Conservation (phyloP, 2,329 filamentous ascomycete species). For the Colletotrichum salicis region DNA sequence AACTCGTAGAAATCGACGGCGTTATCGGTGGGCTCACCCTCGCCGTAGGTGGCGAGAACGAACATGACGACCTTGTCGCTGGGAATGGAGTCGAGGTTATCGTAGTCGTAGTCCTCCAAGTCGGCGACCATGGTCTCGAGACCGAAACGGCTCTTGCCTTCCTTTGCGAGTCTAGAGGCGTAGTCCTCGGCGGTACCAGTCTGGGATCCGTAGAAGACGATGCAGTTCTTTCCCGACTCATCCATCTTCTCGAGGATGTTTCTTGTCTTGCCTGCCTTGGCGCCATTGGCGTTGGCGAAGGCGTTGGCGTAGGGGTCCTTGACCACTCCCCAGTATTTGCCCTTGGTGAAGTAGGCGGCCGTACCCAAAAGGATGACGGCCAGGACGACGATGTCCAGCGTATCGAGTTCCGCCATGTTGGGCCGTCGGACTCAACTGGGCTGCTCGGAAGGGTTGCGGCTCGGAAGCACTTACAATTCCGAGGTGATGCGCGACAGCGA, state of each 20-base stretch:
- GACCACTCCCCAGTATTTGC: conserved; percentile 87
- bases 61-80: conserved; percentile 95
- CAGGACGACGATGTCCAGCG: conserved; percentile 93
- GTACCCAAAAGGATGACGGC: conserved; percentile 85
- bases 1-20: conserved; percentile 99
- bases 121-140: conserved; percentile 98
- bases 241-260: conserved; percentile 97
- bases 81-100: conserved; percentile 89
- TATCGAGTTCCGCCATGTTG: conserved; percentile 93
- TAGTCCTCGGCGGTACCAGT: conserved; percentile 99
- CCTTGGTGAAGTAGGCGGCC: conserved; percentile 96
- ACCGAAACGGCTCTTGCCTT: conserved; percentile 95
- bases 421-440: conserved; percentile 19
- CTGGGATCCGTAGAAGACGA: conserved; percentile 98
- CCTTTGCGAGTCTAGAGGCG: conserved; percentile 93
- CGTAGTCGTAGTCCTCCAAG: conserved; percentile 96
- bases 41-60: conserved; percentile 95
- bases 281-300: conserved; percentile 74
- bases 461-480: conserved; percentile 9
- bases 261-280: conserved; percentile 84
- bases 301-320: conserved; percentile 89
- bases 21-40: conserved; percentile 98
- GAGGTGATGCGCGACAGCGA: background rate
- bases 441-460: conserved; percentile 11
- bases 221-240: conserved; percentile 94